phyloP scores from a whole-genome alignment of 306 rosid genomes.

The Oxytropis ochrocephala region DNA sequence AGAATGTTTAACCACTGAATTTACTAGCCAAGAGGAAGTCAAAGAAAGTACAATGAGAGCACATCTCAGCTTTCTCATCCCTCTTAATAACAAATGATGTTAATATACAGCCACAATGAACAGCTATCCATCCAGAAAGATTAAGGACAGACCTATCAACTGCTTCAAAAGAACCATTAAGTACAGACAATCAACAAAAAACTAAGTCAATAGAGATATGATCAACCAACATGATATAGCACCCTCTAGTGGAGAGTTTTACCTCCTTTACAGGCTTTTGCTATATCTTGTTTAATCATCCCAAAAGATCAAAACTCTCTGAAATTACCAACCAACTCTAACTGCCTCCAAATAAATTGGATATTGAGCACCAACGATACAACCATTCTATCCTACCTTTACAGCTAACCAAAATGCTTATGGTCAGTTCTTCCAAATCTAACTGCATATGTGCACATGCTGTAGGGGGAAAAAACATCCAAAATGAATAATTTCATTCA shows the following conservation, averaged over 20 bases:
- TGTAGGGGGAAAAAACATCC: slow-evolving; percentile 17
- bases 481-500: slow-evolving; percentile 25
- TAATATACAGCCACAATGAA: slow-evolving; percentile 34
- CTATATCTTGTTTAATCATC: slow-evolving; percentile 23
- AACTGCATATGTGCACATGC: slow-evolving; percentile 35
- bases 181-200: slow-evolving; percentile 19
- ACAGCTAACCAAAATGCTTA: slow-evolving; percentile 36
- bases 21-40: background rate
- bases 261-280: slow-evolving; percentile 17
- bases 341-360: slow-evolving; percentile 28
- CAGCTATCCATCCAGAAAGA: slow-evolving; percentile 26
- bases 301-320: slow-evolving; percentile 23
- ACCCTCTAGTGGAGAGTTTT: slow-evolving; percentile 26
- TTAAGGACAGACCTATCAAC: background rate
- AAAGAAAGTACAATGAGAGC: slow-evolving; percentile 12
- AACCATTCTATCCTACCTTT: slow-evolving; percentile 40
- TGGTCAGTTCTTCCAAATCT: slow-evolving; percentile 26
- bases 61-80: slow-evolving; percentile 11
- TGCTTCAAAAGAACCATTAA: slow-evolving; percentile 19
- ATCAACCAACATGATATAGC: slow-evolving; percentile 19
- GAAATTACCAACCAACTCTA: slow-evolving; percentile 26
- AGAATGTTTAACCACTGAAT: slow-evolving; percentile 10
- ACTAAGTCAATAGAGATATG: slow-evolving; percentile 25
- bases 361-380: slow-evolving; percentile 34
- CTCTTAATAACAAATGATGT: slow-evolving; percentile 17